A percentile compares a stretch with the other conserved stretches of the same genome.
Evolutionary conservation across 169 alveolate genomes (phyloP).

Genomic region (Plasmodium sp.): DNA sequence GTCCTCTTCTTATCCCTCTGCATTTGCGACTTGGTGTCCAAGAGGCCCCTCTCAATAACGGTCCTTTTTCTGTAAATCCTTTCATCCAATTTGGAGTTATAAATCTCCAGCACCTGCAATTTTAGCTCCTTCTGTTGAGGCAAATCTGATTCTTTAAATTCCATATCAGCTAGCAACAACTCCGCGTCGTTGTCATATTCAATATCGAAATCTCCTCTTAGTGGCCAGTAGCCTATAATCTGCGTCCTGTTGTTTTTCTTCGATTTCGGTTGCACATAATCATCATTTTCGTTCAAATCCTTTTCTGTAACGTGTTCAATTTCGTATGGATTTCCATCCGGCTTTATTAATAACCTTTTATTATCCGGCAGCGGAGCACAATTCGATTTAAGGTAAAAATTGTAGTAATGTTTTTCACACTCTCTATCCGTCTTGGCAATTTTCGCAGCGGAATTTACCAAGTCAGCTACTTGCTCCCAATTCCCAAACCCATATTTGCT

Average conservation of each 20-base stretch:
- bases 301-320: constrained; percentile 50
- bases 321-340: constrained; percentile 65
- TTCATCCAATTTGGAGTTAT: constrained; percentile 92
- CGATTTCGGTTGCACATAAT: constrained; percentile 59
- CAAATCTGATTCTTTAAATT: constrained; percentile 90
- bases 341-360: constrained; percentile 62
- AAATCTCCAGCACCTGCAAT: constrained; percentile 89
- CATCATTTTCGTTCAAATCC: constrained; percentile 51
- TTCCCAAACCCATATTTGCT: constrained; percentile 93
- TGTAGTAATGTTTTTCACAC: constrained; percentile 87
- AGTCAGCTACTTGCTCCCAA: constrained; percentile 87
- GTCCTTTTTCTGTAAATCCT: constrained; percentile 90
- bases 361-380: constrained; percentile 87
- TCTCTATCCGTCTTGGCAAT: constrained; percentile 84
- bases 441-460: constrained; percentile 80
- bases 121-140: constrained; percentile 89
- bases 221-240: constrained; percentile 96
- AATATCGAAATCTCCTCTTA: constrained; percentile 98
- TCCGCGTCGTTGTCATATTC: constrained; percentile 99
- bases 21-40: constrained; percentile 90
- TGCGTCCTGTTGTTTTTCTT: constrained; percentile 85
- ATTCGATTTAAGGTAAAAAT: constrained; percentile 82
- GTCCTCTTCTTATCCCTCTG: constrained; percentile 92
- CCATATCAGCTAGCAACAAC: constrained; percentile 96
- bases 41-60: constrained; percentile 89